Evolutionary conservation across 2,329 filamentous ascomycete genomes (phyloP), one percentile per base, ranked within the genome.

Genomic region (Aspergillus pseudoglaucus): DNA sequence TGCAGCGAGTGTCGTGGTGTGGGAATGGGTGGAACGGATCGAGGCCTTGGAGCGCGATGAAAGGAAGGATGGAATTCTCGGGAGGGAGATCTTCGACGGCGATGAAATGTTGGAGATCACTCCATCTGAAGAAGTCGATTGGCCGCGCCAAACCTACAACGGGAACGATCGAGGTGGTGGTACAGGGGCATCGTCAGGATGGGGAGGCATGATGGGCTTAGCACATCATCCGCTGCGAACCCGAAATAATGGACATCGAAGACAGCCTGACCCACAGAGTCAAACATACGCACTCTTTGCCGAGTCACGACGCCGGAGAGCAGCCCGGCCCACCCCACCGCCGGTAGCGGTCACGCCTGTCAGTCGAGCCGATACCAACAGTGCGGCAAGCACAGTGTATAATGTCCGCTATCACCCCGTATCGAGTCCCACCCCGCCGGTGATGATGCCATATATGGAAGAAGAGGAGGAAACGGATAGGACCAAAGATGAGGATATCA

Each of bases 1-100:
- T 0, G 90, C 90, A 1, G 90, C 90, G 23, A 95, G 89, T 69
- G 90, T 95, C n/a, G 88, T 95, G 18, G 90, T 96, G 2, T 96
- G 90, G 90, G 90, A 96, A 68, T 96, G 90, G 90, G 90, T 96
- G 3, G 90, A 96, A 68, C 81, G 90, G 22, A 96, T 96, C 43
- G 90, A 96, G 66, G 88, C 90, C 0, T 69, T 95, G 52, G 90
- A 96, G 71, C 82, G 90, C 56, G 90, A 95, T 66, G 90, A 95
- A 65, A 89, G 90, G 69, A 95, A 94, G 68, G 90, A 95, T 58
- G 90, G 90, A 0, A 94, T 96, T 47, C 72, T 96, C 1, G 90
- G 90, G 3, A 78, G 90, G 53, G 90, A 96, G 62, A 83, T 96
- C 0, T 95, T 95, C 61, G 90, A 96, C 57, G 90, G 90, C 3